A percentile compares a stretch with the other conserved stretches of the same genome.
These are phyloP conservation scores for Hanseniaspora gamundiae DNA, from an alignment of 1,139 yeast species.

Conservation along the genomic window DNA sequence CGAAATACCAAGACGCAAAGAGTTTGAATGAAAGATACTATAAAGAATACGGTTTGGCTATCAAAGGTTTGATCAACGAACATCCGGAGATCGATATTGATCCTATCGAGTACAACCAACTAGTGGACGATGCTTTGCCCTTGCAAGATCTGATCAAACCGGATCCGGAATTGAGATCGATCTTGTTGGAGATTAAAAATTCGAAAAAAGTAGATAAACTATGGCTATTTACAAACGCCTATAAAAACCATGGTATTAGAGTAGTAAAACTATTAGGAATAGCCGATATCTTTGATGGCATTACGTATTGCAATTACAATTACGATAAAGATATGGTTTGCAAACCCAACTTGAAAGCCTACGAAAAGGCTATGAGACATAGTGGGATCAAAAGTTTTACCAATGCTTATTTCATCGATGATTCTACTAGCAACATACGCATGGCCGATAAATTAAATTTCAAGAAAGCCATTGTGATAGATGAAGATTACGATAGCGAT, in stretches of 20 bases:
- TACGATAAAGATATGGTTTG: conserved; percentile 51
- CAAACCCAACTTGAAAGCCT: conserved; percentile 66
- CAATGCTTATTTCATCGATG: conserved; percentile 67
- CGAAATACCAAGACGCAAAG: conserved; percentile 62
- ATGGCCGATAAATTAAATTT: conserved; percentile 35
- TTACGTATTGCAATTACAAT: conserved; percentile 81
- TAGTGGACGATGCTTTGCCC: conserved; percentile 89
- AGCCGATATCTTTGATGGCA: conserved; percentile 86
- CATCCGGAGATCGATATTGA: conserved; percentile 49
- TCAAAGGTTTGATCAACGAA: conserved; percentile 78
- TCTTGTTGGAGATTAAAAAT: conserved; percentile 36
- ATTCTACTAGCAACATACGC: conserved; percentile 51
- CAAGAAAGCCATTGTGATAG: conserved; percentile 30
- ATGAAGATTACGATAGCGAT: conserved; percentile 21
- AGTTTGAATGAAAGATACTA: conserved; percentile 64
- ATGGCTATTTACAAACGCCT: conserved; percentile 94
- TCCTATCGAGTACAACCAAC: conserved; percentile 75
- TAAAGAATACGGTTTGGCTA: conserved; percentile 78
- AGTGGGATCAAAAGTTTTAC: conserved; percentile 43
- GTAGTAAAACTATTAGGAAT: conserved; percentile 70
- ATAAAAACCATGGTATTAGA: conserved; percentile 73
- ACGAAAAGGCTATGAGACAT: conserved; percentile 43
- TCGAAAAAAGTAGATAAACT: conserved; percentile 39
- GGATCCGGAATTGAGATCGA: conserved; percentile 38
- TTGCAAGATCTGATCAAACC: conserved; percentile 62